A percentile compares a stretch with the other conserved stretches of the same genome.
Evolutionary conservation across 768 basidiomycete genomes (phyloP).

Genomic region (Tylopilus vinaceipallidus): DNA sequence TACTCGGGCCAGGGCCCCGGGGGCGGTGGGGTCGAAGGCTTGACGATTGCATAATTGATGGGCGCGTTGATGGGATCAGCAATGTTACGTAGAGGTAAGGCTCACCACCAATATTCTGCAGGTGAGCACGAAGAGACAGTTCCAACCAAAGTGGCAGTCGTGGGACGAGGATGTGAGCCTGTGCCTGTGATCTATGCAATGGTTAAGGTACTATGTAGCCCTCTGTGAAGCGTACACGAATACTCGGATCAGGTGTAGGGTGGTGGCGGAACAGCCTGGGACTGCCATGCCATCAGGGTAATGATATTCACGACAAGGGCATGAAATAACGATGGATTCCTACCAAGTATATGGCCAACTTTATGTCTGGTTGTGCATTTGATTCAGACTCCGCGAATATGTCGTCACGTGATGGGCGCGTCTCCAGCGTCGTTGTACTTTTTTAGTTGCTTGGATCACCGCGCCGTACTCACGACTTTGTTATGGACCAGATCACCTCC

Average conservation of each 20-base stretch:
- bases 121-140: no score
- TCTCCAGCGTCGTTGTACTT: conserved; percentile 11
- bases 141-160: neutral
- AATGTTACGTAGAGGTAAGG: neutral
- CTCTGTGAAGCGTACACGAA: no score
- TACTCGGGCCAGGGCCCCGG: neutral
- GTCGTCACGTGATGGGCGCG: conserved; percentile 32
- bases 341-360: no score
- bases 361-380: no score
- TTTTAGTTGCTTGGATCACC: conserved; percentile 17
- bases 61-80: conserved; percentile 1
- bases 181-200: no score
- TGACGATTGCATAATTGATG: neutral
- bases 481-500: conserved; percentile 71
- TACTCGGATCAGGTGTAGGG: no score
- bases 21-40: neutral
- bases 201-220: no score
- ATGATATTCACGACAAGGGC: no score
- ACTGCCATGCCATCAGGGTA: no score
- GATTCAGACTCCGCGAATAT: neutral
- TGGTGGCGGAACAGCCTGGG: neutral
- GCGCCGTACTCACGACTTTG: conserved; percentile 18
- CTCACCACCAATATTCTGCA: no score
- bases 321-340: no score
- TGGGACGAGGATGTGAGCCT: no score